A percentile compares a stretch with the other conserved stretches of the same genome.
Evolutionary conservation across 306 rosid genomes (phyloP).

Genomic region (Medicago truncatula): DNA sequence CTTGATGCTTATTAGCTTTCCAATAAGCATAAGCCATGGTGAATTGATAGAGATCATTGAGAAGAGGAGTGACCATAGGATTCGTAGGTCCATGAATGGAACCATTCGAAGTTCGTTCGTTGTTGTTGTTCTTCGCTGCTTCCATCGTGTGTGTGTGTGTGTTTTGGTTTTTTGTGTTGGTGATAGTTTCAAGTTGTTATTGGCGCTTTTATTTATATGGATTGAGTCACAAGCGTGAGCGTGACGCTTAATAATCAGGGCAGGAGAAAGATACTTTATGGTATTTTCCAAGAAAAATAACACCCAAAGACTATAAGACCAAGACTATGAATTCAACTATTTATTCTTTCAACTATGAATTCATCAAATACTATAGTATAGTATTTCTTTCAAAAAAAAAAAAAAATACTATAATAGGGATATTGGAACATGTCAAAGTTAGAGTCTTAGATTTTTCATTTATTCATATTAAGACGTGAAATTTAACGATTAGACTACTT

Average conservation of each 20-base stretch:
- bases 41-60: conserved; percentile 96
- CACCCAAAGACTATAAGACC: neutral
- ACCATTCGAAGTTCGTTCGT: conserved; percentile 44
- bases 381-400: no score
- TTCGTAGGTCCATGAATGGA: conserved; percentile 72
- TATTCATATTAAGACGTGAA: no score
- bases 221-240: conserved; percentile 26
- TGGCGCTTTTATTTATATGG: conserved; percentile 40
- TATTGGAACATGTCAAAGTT: no score
- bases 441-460: no score
- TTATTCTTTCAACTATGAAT: neutral
- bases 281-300: no score
- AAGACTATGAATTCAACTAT: neutral
- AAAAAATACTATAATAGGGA: no score
- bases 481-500: no score
- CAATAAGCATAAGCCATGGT: conserved; percentile 99
- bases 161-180: conserved; percentile 12
- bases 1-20: conserved; percentile 97
- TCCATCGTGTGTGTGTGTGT: conserved; percentile 46
- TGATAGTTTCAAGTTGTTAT: neutral
- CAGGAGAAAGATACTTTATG: no score
- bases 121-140: conserved; percentile 64
- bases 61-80: conserved; percentile 97
- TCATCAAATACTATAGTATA: neutral
- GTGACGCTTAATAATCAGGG: conserved; percentile 17